These are phyloP conservation scores for Articulospora tetracladia DNA, from an alignment of 495 filamentous ascomycete genomes.

Conservation along the genomic window DNA sequence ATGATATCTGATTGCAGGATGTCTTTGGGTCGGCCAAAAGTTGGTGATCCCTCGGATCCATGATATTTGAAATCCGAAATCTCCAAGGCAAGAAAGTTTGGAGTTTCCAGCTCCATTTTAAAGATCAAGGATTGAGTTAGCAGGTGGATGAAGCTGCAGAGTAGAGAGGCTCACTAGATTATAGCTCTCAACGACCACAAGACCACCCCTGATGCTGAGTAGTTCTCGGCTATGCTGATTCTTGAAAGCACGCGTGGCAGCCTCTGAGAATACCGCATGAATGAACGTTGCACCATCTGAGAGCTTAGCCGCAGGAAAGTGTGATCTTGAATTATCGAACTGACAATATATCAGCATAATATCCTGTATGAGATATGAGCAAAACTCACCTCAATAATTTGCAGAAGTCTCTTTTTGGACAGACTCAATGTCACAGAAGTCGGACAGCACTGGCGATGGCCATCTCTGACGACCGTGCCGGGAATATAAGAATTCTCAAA, in stretches of 20 bases:
- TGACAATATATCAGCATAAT: background rate
- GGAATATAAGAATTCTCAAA: background rate
- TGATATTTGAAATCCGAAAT: constrained; percentile 9
- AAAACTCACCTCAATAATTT: constrained; percentile 15
- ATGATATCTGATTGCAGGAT: background rate
- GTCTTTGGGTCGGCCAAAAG: constrained; percentile 4
- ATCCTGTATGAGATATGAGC: background rate
- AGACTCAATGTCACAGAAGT: constrained; percentile 4
- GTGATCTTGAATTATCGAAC: background rate
- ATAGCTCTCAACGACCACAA: constrained; percentile 6
- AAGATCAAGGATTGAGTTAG: background rate
- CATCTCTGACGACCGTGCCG: background rate
- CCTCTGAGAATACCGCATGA: constrained; percentile 5
- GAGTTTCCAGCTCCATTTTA: background rate
- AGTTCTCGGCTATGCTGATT: background rate
- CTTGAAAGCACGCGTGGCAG: background rate
- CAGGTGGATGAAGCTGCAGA: background rate
- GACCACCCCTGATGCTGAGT: constrained; percentile 8
- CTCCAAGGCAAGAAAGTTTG: background rate
- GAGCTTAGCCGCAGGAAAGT: constrained; percentile 4
- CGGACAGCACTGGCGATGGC: background rate
- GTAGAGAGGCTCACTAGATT: constrained; percentile 4
- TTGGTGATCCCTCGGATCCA: constrained; percentile 11
- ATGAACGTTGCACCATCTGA: constrained; percentile 18
- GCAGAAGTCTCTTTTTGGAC: background rate